Base-by-base conservation (phyloP, 106 monocot species). In the Iris macrosiphon region DNA sequence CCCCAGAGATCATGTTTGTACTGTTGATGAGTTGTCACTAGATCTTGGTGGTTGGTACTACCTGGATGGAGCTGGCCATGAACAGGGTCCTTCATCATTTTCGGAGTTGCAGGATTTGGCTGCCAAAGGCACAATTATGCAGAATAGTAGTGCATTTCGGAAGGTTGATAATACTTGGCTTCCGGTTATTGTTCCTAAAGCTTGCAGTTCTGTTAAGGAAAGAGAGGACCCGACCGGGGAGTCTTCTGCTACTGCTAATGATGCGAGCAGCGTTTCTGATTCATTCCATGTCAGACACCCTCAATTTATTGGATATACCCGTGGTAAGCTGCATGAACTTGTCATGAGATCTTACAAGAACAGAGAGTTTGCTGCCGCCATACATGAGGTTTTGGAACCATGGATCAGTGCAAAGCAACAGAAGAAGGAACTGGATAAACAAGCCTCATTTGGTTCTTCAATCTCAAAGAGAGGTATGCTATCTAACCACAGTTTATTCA, bases 321-420 rank as follows among this genome's bases (percentile, higher is more conserved):
- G 78, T 60, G 98, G 98, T 30, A 99, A 84, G 65, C 65, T 99
- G 43, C 91, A 99, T 74, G 98, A 91, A 57, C 78, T 99, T 45
- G 90, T 92, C 40, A 99, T 99, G 98, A 99, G 81, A 66, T 87
- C 83, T 61, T 99, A 69, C 75, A 99, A 84, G 69, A 99, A 80
- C 62, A 62, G 98, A 65, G 98, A 99, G 54, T 85, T 99, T 77
- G 80, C 91, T 54, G 77, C 91, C 38, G 75, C 84, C 52, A 79
- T 92, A 54, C 83, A 87, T 81, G 98, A 87, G 60, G 91, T 99
- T 32, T 81, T 99, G 71, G 98, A 99, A 74, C 98, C 87, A 40
- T 99, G 98, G 98, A 66, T 91, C 51, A 73, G 46, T 67, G 50
- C 67, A 39, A 99, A 81, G 62, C 98, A 87, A 49, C 83, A 80